These are phyloP conservation scores for Stachybotrys elegans DNA, from an alignment of 2,329 filamentous ascomycete species.

Conservation along the genomic window DNA sequence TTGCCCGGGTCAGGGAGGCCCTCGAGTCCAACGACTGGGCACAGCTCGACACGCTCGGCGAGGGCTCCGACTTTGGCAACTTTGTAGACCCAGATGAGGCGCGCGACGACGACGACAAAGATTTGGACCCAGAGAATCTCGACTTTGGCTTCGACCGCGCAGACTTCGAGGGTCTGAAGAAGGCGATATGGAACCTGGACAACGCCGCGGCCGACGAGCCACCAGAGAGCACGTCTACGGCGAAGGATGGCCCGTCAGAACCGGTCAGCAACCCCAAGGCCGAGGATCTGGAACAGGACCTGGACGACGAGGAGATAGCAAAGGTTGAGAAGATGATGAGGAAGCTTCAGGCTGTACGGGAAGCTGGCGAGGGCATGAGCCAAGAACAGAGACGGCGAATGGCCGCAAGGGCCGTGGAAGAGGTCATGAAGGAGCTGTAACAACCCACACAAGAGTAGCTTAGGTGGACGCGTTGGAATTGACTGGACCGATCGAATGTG, in stretches of 20 bases:
- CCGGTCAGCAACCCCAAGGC: conserved; percentile 14
- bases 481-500: too few relatives aligned
- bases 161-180: conserved; percentile 47
- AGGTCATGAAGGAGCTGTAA: conserved; percentile 58
- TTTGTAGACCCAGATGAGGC: conserved; percentile 23
- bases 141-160: conserved; percentile 47
- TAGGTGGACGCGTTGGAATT: too few relatives aligned
- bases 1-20: conserved; percentile 55
- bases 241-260: conserved; percentile 7
- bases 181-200: conserved; percentile 44
- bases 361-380: conserved; percentile 54
- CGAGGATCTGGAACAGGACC: conserved; percentile 27
- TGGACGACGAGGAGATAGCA: conserved; percentile 47
- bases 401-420: conserved; percentile 56
- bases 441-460: neutral
- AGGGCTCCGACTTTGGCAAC: conserved; percentile 23
- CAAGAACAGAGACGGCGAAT: conserved; percentile 56
- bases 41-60: conserved; percentile 18
- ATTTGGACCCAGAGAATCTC: conserved; percentile 41
- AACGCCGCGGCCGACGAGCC: conserved; percentile 12
- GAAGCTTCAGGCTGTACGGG: conserved; percentile 56
- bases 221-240: conserved; percentile 10
- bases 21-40: conserved; percentile 64
- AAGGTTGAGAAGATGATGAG: conserved; percentile 60
- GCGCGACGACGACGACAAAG: conserved; percentile 22